Base-by-base conservation (phyloP, 441 rosid species). In the Populus hybrid region DNA sequence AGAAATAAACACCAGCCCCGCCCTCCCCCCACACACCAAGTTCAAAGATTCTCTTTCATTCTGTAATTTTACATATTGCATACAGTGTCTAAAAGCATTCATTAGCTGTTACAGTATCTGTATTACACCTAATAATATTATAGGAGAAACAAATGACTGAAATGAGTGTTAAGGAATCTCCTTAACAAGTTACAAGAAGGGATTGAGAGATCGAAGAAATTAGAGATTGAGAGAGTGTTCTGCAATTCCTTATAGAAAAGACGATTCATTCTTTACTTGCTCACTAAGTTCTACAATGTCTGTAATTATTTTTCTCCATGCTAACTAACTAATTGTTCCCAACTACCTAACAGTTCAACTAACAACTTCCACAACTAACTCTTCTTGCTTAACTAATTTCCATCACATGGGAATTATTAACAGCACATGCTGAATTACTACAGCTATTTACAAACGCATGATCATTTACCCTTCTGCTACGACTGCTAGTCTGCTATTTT, bases 111-210 rank as follows among this genome's bases (percentile, higher is more conserved):
- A 50, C n/a, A 63, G 30, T 7, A 23, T 38, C 8, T 26, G 30
- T n/a, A 75, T 50, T 50, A 46, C 63, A 66, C 7, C 3, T 6
- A 26, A 26, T 59, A 32, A 18, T 28, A n/a, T 1, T 12, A 7
- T 78, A 46, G 59, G 59, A 50, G 59, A 50, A 14, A 50, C 59
- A n/a, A n/a, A n/a, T n/a, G n/a, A n/a, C n/a, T n/a, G n/a, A 50
- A 46, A 46, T 46, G 57, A 38, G 42, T 46, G 57, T 46, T 14
- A 46, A 46, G 57, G 6, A 46, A 46, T 46, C 53, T 42, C 57
- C 57, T 46, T 38, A 14, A 46, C 57, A 46, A 46, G 19, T 46
- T 46, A 46, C 19, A 46, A 46, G 57, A 46, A 46, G 57, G 57
- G 57, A 46, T 46, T 46, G 57, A 12, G 19, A 46, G 57, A 12